phyloP scores from a whole-genome alignment of 1,284 basidiomycete genomes.

The Cryptococcus sp. region DNA sequence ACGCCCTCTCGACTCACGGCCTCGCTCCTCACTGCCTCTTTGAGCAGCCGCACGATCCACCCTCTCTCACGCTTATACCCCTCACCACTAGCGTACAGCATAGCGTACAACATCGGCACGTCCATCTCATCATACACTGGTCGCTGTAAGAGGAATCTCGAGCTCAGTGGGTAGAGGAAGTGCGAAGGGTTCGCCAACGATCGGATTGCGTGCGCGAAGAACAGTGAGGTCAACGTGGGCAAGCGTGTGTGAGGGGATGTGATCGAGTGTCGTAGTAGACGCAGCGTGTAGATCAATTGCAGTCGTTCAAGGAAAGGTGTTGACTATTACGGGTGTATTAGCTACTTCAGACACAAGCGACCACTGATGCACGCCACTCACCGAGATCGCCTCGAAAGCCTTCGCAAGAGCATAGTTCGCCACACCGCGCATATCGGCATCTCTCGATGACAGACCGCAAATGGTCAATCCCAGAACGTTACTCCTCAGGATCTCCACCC shows the following conservation, averaged over 20 bases:
- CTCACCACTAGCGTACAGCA: slow-evolving; percentile 72
- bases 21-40: slow-evolving; percentile 71
- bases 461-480: slow-evolving; percentile 76
- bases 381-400: slow-evolving; percentile 42
- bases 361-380: slow-evolving; percentile 21
- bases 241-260: slow-evolving; percentile 44
- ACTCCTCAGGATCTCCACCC: slow-evolving; percentile 82
- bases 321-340: slow-evolving; percentile 11
- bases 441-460: slow-evolving; percentile 70
- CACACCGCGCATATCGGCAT: slow-evolving; percentile 62
- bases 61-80: slow-evolving; percentile 80
- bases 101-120: slow-evolving; percentile 79
- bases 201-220: slow-evolving; percentile 76
- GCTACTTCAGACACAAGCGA: slow-evolving; percentile 10
- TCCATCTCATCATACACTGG: slow-evolving; percentile 71
- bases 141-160: slow-evolving; percentile 80
- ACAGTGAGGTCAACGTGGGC: slow-evolving; percentile 74
- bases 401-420: slow-evolving; percentile 54
- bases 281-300: slow-evolving; percentile 74
- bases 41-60: slow-evolving; percentile 84
- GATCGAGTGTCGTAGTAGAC: slow-evolving; percentile 67
- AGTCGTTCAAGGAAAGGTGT: slow-evolving; percentile 73
- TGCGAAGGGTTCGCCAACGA: slow-evolving; percentile 75
- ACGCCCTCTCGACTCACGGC: slow-evolving; percentile 41
- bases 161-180: slow-evolving; percentile 76